Evolutionary conservation across 768 basidiomycete genomes (phyloP).

Genomic region (Tylopilus sp.): DNA sequence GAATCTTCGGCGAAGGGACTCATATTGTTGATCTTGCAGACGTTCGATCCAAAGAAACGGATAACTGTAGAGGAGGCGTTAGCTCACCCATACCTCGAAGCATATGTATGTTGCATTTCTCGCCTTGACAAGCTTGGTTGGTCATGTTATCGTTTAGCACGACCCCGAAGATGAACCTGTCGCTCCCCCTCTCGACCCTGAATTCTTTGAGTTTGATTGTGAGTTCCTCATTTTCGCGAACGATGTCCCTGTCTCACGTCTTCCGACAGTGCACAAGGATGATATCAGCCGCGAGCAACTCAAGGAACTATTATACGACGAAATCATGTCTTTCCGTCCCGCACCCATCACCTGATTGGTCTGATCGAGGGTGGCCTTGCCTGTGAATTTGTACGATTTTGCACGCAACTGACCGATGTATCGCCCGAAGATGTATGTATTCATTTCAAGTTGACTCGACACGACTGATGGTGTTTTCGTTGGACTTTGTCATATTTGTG

Average conservation of each 20-base stretch:
- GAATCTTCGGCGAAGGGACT: neutral
- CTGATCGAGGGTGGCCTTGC: neutral
- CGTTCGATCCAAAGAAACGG: conserved; percentile 97
- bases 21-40: conserved; percentile 40
- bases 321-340: conserved; percentile 88
- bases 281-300: conserved; percentile 94
- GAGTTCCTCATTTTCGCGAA: conserved; percentile 30
- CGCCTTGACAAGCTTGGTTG: neutral
- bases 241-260: neutral
- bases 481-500: neutral
- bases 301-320: conserved; percentile 90
- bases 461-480: neutral
- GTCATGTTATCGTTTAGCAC: conserved; percentile 47
- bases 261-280: conserved; percentile 78
- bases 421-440: conserved; percentile 6
- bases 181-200: conserved; percentile 91
- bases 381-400: neutral
- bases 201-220: conserved; percentile 98
- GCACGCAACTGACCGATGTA: conserved; percentile 1
- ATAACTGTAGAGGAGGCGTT: conserved; percentile 93
- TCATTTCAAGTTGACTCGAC: neutral
- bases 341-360: conserved; percentile 42
- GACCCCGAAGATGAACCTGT: conserved; percentile 97
- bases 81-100: conserved; percentile 92
- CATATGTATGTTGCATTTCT: conserved; percentile 58